Conservation (phyloP, 2,329 filamentous ascomycete genomes). For the Ploettnerulaceae sp. region DNA sequence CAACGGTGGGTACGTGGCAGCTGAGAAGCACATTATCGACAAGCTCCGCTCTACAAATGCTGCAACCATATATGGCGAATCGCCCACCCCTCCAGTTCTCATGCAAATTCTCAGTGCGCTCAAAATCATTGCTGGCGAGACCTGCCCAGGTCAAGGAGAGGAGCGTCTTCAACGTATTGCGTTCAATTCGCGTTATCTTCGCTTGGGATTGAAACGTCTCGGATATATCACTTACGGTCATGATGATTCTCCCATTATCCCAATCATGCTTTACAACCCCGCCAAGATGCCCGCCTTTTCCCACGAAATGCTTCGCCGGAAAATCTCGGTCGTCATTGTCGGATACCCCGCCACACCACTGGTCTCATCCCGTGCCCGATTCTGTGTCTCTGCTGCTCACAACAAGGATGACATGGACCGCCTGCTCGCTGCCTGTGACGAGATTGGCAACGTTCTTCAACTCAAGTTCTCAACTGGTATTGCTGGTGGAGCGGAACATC, state of each 20-base stretch:
- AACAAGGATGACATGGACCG: constrained; percentile 98
- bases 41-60: constrained; percentile 85
- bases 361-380: constrained; percentile 88
- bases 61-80: constrained; percentile 80
- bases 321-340: constrained; percentile 95
- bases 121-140: constrained; percentile 81
- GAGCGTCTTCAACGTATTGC: constrained; percentile 93
- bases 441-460: constrained; percentile 86
- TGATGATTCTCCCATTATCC: constrained; percentile 96
- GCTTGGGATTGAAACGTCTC: constrained; percentile 91
- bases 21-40: constrained; percentile 84
- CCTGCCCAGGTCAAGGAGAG: constrained; percentile 86
- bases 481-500: constrained; percentile 76
- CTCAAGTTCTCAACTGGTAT: constrained; percentile 97
- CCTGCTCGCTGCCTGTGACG: constrained; percentile 81
- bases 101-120: constrained; percentile 87
- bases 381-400: constrained; percentile 93
- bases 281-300: constrained; percentile 98
- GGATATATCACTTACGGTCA: constrained; percentile 96
- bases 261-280: constrained; percentile 92
- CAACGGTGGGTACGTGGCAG: constrained; percentile 93
- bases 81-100: constrained; percentile 80
- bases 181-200: constrained; percentile 98
- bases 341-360: constrained; percentile 95
- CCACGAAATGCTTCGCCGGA: constrained; percentile 96